A percentile compares a stretch with the other conserved stretches of the same genome.
Evolutionary conservation across 768 basidiomycete genomes (phyloP).

Genomic region (Guyanaporus albipodus): DNA sequence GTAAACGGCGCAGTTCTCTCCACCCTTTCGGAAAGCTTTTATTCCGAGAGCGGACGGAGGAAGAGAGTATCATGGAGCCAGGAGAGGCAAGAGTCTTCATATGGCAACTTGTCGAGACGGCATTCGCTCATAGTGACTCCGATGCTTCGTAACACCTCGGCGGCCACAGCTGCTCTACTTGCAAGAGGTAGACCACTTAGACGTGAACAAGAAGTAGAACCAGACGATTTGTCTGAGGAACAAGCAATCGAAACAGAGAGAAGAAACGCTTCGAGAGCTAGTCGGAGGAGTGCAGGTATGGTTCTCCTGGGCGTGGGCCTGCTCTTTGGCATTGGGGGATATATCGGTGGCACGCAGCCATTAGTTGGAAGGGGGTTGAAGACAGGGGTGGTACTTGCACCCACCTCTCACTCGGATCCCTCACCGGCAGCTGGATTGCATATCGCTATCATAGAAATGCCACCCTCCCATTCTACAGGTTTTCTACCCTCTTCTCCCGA

Average conservation of each 20-base stretch:
- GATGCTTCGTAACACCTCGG: constrained; percentile 30
- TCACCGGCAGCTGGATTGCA: constrained; percentile 2
- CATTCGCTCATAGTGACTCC: constrained; percentile 33
- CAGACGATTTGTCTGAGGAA: constrained; percentile 19
- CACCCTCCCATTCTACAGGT: constrained; percentile 8
- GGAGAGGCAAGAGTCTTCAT: constrained; percentile 53
- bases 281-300: constrained; percentile 69
- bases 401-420: constrained; percentile 4
- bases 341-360: constrained; percentile 34
- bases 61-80: constrained; percentile 69
- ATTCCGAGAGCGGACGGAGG: constrained; percentile 62
- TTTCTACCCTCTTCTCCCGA: constrained; percentile 4
- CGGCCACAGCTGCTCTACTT: constrained; percentile 17
- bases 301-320: constrained; percentile 78
- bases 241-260: constrained; percentile 21
- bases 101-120: constrained; percentile 41
- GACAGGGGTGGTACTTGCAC: constrained; percentile 48
- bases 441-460: constrained; percentile 13
- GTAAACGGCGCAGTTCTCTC: constrained; percentile 50
- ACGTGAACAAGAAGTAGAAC: constrained; percentile 36
- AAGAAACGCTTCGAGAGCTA: constrained; percentile 54
- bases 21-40: constrained; percentile 67
- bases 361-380: constrained; percentile 27
- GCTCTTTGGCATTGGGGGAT: constrained; percentile 62
- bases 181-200: constrained; percentile 46